Conservation (phyloP, 306 rosid genomes). For the Spatholobus suberectus region DNA sequence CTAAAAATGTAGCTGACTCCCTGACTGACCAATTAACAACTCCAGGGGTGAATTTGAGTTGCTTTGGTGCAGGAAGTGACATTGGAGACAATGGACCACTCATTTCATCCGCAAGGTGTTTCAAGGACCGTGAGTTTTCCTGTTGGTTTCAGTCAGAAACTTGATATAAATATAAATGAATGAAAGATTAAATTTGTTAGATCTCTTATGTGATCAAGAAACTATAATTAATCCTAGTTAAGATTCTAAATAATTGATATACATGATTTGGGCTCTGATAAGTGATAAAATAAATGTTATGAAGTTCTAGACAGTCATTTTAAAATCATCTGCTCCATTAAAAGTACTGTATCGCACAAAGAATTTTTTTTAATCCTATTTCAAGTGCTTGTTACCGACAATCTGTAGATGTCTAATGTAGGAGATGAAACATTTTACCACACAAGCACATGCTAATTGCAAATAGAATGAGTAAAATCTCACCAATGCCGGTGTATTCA, state of each 20-base stretch:
- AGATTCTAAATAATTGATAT: conserved; percentile 21
- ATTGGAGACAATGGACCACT: conserved; percentile 71
- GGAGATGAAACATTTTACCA: conserved; percentile 26
- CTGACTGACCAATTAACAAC: conserved; percentile 64
- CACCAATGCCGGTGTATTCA: conserved; percentile 60
- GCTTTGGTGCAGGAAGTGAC: conserved; percentile 83
- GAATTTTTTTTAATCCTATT: conserved; percentile 19
- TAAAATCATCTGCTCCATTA: conserved; percentile 18
- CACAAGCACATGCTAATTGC: conserved; percentile 33
- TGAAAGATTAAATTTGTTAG: background rate
- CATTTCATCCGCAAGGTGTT: conserved; percentile 76
- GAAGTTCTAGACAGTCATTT: conserved; percentile 24
- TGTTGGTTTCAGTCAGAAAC: conserved; percentile 45
- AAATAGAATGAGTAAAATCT: conserved; percentile 43
- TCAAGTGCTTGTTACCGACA: conserved; percentile 23
- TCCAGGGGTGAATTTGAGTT: conserved; percentile 85
- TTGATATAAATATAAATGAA: conserved; percentile 13
- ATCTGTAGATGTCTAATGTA: conserved; percentile 20
- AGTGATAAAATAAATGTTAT: conserved; percentile 17
- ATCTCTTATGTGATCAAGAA: conserved; percentile 23
- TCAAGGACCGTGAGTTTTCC: conserved; percentile 65
- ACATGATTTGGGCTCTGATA: conserved; percentile 24
- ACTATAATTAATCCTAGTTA: background rate
- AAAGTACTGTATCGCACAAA: background rate
- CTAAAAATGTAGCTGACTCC: conserved; percentile 58